Percentiles rank a stretch among this genome's conserved stretches.
These are phyloP conservation scores for Xylaria sp. DNA, from an alignment of 2,329 filamentous ascomycete genomes.

Conservation along the genomic window DNA sequence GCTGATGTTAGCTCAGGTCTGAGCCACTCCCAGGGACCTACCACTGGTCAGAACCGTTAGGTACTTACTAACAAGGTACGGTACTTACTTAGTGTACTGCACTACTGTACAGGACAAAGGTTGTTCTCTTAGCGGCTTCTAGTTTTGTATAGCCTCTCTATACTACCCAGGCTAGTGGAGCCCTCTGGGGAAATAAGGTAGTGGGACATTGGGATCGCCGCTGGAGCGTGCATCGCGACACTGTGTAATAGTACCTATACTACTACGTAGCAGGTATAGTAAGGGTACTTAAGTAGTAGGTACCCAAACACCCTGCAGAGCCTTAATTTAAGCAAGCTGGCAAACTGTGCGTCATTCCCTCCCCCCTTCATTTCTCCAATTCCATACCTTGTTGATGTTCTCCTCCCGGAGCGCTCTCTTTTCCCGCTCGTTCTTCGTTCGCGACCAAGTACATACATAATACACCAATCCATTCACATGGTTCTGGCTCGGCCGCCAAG, in stretches of 20 bases:
- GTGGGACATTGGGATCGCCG: constrained; percentile 2
- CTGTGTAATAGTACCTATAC: neutral
- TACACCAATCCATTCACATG: neutral
- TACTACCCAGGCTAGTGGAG: neutral
- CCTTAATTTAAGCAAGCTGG: neutral
- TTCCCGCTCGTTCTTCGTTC: too few relatives aligned
- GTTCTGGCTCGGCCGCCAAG: neutral
- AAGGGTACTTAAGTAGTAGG: neutral
- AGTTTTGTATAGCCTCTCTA: neutral
- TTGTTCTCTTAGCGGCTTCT: neutral
- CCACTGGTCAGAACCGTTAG: too few relatives aligned
- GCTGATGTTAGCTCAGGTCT: too few relatives aligned
- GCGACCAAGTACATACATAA: neutral
- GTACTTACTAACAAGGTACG: too few relatives aligned
- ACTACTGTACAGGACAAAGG: too few relatives aligned
- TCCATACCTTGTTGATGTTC: too few relatives aligned
- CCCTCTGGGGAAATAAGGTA: constrained; percentile 12
- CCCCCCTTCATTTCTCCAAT: constrained; percentile 12
- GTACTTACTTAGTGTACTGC: neutral
- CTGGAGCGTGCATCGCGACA: neutral
- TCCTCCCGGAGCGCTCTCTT: neutral
- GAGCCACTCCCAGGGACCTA: too few relatives aligned
- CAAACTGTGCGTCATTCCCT: constrained; percentile 11
- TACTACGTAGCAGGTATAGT: neutral
- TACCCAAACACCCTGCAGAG: neutral